Evolutionary conservation across 805 yeast species (phyloP).

Genomic region (Sungouiozyma intestinalis): DNA sequence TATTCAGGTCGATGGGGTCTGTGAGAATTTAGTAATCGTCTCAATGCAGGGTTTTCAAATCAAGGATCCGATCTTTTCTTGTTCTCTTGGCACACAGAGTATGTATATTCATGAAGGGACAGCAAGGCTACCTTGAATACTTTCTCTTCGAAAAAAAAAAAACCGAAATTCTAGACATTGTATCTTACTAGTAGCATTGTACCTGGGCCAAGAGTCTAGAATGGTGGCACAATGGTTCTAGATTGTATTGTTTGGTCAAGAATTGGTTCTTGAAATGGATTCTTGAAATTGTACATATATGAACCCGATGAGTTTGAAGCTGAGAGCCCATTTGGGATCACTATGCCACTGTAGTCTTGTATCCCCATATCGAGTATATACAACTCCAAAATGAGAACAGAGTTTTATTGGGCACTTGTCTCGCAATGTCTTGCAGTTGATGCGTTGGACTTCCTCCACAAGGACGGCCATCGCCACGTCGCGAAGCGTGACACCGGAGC

Average conservation of each 20-base stretch:
- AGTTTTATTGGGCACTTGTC: not conserved
- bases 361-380: no score
- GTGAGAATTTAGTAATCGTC: no score
- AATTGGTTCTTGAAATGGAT: no score
- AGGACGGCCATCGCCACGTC: slow-evolving; percentile 15
- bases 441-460: slow-evolving; percentile 13
- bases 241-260: not conserved
- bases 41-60: no score
- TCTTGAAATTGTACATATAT: not conserved
- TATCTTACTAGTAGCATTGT: not conserved
- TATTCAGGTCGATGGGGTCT: no score
- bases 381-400: not conserved
- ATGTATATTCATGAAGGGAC: not conserved
- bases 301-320: no score
- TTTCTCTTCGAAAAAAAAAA: no score
- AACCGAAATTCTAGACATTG: not conserved
- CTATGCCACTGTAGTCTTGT: no score
- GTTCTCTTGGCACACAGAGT: not conserved
- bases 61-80: not conserved
- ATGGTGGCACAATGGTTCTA: not conserved
- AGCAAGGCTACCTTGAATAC: no score
- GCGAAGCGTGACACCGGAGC: slow-evolving; percentile 1
- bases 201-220: not conserved
- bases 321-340: no score
- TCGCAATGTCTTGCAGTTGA: slow-evolving; percentile 1